Percentiles rank a stretch among this genome's conserved stretches.
Evolutionary conservation across 2,329 filamentous ascomycete species (phyloP).

Genomic region (Thermoascus crustaceus): DNA sequence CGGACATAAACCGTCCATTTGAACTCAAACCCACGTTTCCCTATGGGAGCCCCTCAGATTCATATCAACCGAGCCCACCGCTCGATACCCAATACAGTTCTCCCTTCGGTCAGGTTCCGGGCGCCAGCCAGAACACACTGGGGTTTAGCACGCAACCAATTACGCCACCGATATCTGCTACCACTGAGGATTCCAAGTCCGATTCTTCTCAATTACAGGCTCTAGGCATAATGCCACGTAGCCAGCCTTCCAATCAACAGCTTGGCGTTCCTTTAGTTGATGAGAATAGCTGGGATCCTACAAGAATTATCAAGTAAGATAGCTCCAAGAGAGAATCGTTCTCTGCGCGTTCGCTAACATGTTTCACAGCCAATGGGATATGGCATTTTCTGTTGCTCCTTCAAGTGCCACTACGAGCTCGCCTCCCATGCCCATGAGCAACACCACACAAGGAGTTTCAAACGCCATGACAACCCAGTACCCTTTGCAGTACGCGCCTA

Average conservation of each 20-base stretch:
- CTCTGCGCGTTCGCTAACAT: conserved; percentile 20
- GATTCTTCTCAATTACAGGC: conserved; percentile 67
- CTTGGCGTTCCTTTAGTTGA: conserved; percentile 51
- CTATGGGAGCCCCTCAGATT: conserved; percentile 68
- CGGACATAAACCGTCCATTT: conserved; percentile 75
- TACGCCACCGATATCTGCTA: conserved; percentile 69
- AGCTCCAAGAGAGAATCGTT: not conserved
- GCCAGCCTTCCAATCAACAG: conserved; percentile 33
- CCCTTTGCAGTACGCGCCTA: conserved; percentile 25
- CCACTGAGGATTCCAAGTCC: conserved; percentile 65
- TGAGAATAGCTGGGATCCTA: conserved; percentile 74
- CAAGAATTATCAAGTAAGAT: conserved; percentile 81
- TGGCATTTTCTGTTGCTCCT: conserved; percentile 73
- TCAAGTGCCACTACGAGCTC: conserved; percentile 33
- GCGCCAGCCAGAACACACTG: conserved; percentile 41
- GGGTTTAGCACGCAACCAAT: conserved; percentile 58
- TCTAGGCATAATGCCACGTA: conserved; percentile 33
- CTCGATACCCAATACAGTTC: conserved; percentile 43
- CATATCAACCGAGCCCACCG: conserved; percentile 54
- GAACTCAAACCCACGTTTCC: conserved; percentile 82
- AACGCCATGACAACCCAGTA: conserved; percentile 23
- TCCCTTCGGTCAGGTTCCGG: conserved; percentile 39
- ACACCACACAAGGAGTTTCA: conserved; percentile 19
- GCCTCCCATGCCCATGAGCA: conserved; percentile 32
- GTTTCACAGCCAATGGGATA: conserved; percentile 74